Evolutionary conservation across 1,139 yeast species (phyloP), one percentile per base, ranked within the genome.

Genomic region (Debaryomyces coudertii): DNA sequence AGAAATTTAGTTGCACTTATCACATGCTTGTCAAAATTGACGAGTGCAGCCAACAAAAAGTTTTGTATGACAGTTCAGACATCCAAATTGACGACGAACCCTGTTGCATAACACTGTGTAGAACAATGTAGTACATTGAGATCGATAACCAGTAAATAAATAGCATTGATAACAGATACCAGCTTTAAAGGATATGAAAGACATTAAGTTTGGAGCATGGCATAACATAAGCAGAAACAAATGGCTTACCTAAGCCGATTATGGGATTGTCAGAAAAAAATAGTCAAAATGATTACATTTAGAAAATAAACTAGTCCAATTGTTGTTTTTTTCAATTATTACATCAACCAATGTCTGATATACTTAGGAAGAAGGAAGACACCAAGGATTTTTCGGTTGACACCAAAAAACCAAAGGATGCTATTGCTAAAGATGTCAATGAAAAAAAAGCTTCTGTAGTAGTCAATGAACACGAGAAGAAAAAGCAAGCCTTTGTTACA

Each of bases 401-500:
- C 16, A 20, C 45, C 14, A 28, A 29, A 16, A 24, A 29, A 15
- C 14, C 40, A 11, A 36, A 36, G 22, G 30, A 29, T 18, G 42
- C 20, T 7, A 23, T 20, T 12, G 25, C 35, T 15, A 27, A 44
- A n/a, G 45, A 35, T 14, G 18, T 16, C 40, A 40, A 12, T 18
- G 36, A 20, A 83, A 75, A 38, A 28, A 25, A 35, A 20, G 7
- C 25, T 16, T 8, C 34, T 22, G 7, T 7, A 11, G 39, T 29
- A 6, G 33, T 31, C 16, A 46, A 43, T 50, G 84, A 79, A 53
- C 62, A 61, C 44, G 86, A 83, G 55, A 83, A 83, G 69, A 89
- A 88, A 69, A 85, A 83, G 56, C 93, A 84, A 66, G 88, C 90
- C 40, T 90, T 93, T 61, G 65, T 90, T 45, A 89, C 92, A 31